phyloP scores from a whole-genome alignment of 2,329 filamentous ascomycete genomes.

The Dothistroma septosporum region DNA sequence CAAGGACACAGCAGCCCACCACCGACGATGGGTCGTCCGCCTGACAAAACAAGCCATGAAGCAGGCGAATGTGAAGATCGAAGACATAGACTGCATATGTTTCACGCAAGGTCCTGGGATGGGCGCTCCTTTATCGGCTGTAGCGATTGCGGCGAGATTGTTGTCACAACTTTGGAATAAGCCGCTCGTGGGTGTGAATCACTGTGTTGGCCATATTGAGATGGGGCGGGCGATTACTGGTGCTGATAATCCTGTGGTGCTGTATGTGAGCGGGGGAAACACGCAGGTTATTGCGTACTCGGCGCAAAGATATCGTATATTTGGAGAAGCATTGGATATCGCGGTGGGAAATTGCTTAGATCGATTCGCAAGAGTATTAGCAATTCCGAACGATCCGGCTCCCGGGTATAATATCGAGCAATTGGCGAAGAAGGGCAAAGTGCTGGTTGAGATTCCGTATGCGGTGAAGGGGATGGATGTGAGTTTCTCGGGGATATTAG shows the following conservation, averaged over 20 bases:
- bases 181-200: constrained; percentile 91
- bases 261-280: constrained; percentile 95
- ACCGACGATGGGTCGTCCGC: constrained; percentile 76
- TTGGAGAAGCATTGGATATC: constrained; percentile 95
- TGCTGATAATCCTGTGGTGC: constrained; percentile 83
- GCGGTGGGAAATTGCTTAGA: constrained; percentile 97
- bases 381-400: constrained; percentile 91
- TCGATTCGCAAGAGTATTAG: constrained; percentile 84
- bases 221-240: constrained; percentile 94
- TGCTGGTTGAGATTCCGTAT: constrained; percentile 84
- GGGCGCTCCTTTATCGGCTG: constrained; percentile 85
- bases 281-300: constrained; percentile 98
- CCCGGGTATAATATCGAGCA: constrained; percentile 98
- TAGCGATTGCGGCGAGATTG: constrained; percentile 79
- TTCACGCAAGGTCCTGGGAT: constrained; percentile 95
- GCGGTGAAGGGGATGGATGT: constrained; percentile 99
- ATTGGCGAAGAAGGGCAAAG: constrained; percentile 68
- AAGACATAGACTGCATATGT: constrained; percentile 84
- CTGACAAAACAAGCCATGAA: constrained; percentile 76
- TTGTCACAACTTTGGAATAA: constrained; percentile 79
- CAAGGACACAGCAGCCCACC: constrained; percentile 91
- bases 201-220: constrained; percentile 97
- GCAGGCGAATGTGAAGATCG: constrained; percentile 58
- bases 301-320: constrained; percentile 91
- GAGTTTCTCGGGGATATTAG: constrained; percentile 88